phyloP scores from a whole-genome alignment of 352 stramenopile species.

The Phytophthora multivora region DNA sequence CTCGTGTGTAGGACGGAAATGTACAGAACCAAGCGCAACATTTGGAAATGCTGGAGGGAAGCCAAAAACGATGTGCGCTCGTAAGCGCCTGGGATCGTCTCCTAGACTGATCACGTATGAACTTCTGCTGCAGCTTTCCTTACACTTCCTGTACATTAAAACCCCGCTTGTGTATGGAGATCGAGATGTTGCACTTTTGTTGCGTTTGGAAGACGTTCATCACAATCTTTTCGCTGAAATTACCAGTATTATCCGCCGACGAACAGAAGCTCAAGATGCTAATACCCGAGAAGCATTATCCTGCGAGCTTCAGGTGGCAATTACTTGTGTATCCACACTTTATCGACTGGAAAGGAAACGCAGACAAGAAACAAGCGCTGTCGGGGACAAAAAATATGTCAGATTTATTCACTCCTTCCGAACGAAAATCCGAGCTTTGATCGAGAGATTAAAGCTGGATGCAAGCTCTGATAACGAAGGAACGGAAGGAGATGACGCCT shows the following conservation, averaged over 20 bases:
- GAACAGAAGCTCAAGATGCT: constrained; percentile 5
- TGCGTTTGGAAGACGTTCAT: constrained; percentile 56
- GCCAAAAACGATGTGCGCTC: constrained; percentile 2
- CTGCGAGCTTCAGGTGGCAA: constrained; percentile 36
- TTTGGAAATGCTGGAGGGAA: background rate
- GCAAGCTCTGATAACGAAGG: background rate
- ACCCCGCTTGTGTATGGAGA: constrained; percentile 42
- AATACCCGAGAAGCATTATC: constrained; percentile 7
- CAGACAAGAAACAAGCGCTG: constrained; percentile 31
- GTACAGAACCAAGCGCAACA: background rate
- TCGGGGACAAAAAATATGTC: constrained; percentile 62
- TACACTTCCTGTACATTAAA: constrained; percentile 45
- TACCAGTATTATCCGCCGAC: constrained; percentile 15
- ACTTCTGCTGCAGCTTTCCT: constrained; percentile 47
- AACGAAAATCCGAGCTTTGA: constrained; percentile 47
- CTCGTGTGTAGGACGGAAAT: constrained; percentile 2
- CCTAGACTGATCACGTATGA: constrained; percentile 41
- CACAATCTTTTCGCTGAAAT: constrained; percentile 46
- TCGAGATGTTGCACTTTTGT: constrained; percentile 49
- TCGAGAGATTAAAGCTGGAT: constrained; percentile 29
- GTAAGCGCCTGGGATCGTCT: constrained; percentile 16
- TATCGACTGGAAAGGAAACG: constrained; percentile 60
- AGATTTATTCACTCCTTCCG: constrained; percentile 49
- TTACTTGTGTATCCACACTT: constrained; percentile 49
- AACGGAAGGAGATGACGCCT: constrained; percentile 2